Evolutionary conservation across 371 early-diverging fungal species (phyloP).

Genomic region (Mortierella sp.): DNA sequence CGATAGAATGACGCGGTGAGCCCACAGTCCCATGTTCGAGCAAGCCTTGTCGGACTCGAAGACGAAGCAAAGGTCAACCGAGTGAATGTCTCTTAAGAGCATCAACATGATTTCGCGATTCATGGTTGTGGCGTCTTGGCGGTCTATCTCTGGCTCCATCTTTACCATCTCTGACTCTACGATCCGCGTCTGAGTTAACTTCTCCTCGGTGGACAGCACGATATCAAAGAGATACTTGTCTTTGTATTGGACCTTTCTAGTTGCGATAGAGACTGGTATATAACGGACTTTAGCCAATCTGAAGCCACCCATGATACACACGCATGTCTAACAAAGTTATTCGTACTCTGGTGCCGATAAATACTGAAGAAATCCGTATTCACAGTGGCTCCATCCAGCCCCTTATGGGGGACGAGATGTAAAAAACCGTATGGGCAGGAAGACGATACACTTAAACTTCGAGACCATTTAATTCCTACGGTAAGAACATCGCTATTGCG

Average conservation of each 20-base stretch:
- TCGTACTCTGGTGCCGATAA: no score
- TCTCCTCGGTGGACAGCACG: background rate
- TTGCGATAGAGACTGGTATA: background rate
- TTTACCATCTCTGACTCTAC: no score
- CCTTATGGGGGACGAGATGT: background rate
- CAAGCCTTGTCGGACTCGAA: background rate
- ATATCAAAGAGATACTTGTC: slow-evolving; percentile 2
- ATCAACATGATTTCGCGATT: background rate
- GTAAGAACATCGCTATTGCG: background rate
- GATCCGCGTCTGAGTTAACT: background rate
- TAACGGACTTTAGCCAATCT: background rate
- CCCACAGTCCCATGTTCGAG: slow-evolving; percentile 6
- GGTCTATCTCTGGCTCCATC: no score
- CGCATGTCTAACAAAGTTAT: no score
- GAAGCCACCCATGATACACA: background rate
- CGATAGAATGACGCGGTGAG: slow-evolving; percentile 3
- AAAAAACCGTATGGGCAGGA: background rate
- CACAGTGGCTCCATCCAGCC: background rate
- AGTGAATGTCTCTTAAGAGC: slow-evolving; percentile 6
- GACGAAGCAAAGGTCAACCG: slow-evolving; percentile 15
- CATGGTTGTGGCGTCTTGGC: no score
- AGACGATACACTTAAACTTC: background rate
- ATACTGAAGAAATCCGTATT: background rate
- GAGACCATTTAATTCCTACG: background rate
- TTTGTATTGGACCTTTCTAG: background rate